Base-by-base conservation (phyloP, 2,329 filamentous ascomycete species). In the Penicillium sp. region DNA sequence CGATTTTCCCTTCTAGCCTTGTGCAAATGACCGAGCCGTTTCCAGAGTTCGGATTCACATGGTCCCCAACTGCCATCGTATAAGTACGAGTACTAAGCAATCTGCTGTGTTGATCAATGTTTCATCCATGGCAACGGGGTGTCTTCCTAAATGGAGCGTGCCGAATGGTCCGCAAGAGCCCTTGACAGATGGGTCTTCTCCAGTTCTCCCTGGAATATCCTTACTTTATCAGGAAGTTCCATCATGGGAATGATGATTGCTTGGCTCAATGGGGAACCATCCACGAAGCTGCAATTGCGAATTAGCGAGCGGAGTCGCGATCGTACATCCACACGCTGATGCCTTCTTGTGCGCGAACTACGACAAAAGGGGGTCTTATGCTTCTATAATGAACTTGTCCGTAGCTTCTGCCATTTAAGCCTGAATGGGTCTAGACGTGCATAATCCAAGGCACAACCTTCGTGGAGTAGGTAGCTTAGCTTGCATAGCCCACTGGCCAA, bases 401-500 rank as follows among this genome's bases (percentile, higher is more conserved):
- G 24, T 27, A 5, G 24, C 24, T 27, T 27, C 24, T 44, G 42
- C 18, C 7, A 24, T 16, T 42, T 24, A 50, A 32, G 32, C 46
- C 47, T 31, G 6, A 13, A 38, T 22, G 5, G 34, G 32, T 45
- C 40, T 50, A 45, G 47, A 9, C 40, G 14, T 50, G 27, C 36
- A 42, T 13, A 3, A 34, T 40, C 13, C 21, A 39, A 14, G 31
- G 16, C 16, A 36, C 34, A n/a, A 13, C 32, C 21, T 4, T 32
- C 46, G 45, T 42, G 38, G 38, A 47, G 39, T 53, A 18, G 36
- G n/a, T 21, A 22, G 48, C 16, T 42, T 56, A 47, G 50, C 38
- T 44, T 36, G 34, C 48, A 43, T 36, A 46, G 27, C 29, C 43
- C n/a, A 31, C 47, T 43, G 38, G 39, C 57, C 57, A 60, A 62